These are phyloP conservation scores for Diaporthe longicolla DNA, from an alignment of 2,329 filamentous ascomycete species.

Conservation along the genomic window DNA sequence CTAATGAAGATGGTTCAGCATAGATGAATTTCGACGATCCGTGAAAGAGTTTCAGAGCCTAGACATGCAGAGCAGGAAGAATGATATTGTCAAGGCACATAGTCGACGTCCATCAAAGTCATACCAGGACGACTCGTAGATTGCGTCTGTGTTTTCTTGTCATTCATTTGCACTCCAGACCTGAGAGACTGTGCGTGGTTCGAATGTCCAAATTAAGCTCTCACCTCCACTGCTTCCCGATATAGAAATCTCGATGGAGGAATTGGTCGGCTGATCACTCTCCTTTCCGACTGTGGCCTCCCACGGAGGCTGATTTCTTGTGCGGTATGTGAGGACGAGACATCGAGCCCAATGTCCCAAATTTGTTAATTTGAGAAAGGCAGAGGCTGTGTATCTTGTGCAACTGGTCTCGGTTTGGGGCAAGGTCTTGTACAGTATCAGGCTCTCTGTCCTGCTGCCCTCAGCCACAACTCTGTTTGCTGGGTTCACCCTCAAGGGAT, in stretches of 20 bases:
- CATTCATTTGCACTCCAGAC: neutral
- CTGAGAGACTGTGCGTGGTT: neutral
- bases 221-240: constrained; percentile 26
- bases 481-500: constrained; percentile 7
- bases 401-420: constrained; percentile 4
- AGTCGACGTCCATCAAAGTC: neutral
- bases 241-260: constrained; percentile 24
- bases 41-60: neutral
- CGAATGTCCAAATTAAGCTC: constrained; percentile 26
- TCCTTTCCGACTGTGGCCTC: constrained; percentile 3
- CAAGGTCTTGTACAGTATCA: constrained; percentile 21
- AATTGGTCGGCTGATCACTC: constrained; percentile 21
- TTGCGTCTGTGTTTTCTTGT: constrained; percentile 11
- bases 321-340: neutral
- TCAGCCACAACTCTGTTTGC: constrained; percentile 28
- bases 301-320: neutral
- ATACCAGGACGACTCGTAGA: neutral
- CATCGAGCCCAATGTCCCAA: neutral
- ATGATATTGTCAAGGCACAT: neutral
- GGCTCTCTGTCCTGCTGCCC: constrained; percentile 10
- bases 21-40: neutral
- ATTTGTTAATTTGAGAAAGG: constrained; percentile 19
- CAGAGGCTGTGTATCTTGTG: constrained; percentile 19
- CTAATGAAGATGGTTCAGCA: neutral
- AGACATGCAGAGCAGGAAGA: neutral